Evolutionary conservation across 192 early-diverging fungal species (phyloP).

Genomic region (Backusella tarrabulga): DNA sequence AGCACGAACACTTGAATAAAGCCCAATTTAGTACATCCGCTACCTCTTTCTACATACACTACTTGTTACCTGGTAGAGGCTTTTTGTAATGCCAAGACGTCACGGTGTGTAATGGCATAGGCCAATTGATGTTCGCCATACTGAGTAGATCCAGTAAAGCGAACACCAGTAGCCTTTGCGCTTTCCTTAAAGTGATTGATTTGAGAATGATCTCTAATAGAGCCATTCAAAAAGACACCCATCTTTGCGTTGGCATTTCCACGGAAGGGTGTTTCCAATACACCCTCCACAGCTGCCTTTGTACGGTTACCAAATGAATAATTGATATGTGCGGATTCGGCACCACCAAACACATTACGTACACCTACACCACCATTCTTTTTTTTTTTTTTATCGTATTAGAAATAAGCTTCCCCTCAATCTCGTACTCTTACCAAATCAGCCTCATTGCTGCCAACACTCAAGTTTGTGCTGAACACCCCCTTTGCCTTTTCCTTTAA

Average conservation of each 20-base stretch:
- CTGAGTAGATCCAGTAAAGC: conserved; percentile 9
- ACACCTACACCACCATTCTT: conserved; percentile 51
- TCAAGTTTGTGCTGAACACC: conserved; percentile 75
- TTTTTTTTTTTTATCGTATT: too few relatives aligned
- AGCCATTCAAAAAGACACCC: conserved; percentile 30
- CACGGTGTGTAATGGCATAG: background rate
- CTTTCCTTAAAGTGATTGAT: conserved; percentile 30
- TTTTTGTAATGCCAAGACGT: background rate
- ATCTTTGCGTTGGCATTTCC: conserved; percentile 64
- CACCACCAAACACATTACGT: conserved; percentile 86
- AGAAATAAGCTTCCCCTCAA: too few relatives aligned
- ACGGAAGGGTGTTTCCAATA: conserved; percentile 52
- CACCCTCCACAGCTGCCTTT: conserved; percentile 46
- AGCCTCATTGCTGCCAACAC: conserved; percentile 81
- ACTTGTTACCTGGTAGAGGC: conserved; percentile 6
- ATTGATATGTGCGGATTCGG: conserved; percentile 67
- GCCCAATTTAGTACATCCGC: too few relatives aligned
- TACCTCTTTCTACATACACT: too few relatives aligned
- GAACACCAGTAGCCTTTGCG: conserved; percentile 19
- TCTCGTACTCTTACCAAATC: conserved; percentile 54
- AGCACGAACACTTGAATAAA: background rate
- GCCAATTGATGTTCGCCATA: conserved; percentile 15
- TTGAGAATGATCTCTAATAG: conserved; percentile 30
- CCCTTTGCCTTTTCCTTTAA: conserved; percentile 68
- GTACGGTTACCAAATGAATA: conserved; percentile 32